A percentile compares a stretch with the other conserved stretches of the same genome.
Evolutionary conservation across 1,284 basidiomycete genomes (phyloP).

Genomic region (Rhodotorula mucilaginosa): DNA sequence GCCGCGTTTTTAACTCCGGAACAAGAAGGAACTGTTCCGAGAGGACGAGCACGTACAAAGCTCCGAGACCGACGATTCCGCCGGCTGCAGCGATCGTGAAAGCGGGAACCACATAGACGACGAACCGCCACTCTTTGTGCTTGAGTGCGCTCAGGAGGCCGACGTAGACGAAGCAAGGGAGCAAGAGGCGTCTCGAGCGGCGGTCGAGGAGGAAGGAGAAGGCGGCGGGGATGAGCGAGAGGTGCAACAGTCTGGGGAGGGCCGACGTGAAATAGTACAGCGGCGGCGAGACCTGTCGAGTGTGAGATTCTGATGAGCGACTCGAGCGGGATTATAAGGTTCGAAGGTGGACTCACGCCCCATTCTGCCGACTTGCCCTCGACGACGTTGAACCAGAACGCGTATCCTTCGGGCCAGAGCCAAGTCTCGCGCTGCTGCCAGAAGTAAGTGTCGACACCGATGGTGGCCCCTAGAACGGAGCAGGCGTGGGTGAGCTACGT

Average conservation of each 20-base stretch:
- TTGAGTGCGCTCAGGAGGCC: conserved; percentile 68
- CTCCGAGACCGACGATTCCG: conserved; percentile 63
- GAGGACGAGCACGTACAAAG: conserved; percentile 28
- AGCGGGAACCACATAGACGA: conserved; percentile 79
- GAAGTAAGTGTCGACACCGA: conserved; percentile 77
- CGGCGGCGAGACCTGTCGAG: conserved; percentile 64
- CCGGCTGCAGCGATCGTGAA: conserved; percentile 77
- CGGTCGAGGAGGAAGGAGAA: conserved; percentile 56
- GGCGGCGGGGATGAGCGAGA: conserved; percentile 61
- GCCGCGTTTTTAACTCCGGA: too few species aligned
- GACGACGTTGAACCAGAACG: conserved; percentile 80
- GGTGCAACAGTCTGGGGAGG: conserved; percentile 76
- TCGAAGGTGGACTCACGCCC: conserved; percentile 63
- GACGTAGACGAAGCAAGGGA: conserved; percentile 62
- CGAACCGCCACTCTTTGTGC: conserved; percentile 84
- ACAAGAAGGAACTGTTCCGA: too few species aligned
- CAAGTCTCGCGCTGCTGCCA: conserved; percentile 62
- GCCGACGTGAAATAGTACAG: conserved; percentile 67
- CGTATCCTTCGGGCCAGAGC: conserved; percentile 83
- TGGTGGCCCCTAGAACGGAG: conserved; percentile 58
- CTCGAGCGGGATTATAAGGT: not conserved
- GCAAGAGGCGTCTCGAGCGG: conserved; percentile 55
- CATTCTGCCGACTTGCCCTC: conserved; percentile 84
- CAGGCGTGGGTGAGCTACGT: not conserved
- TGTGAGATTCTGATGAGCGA: too few species aligned